Base-by-base conservation (phyloP, 345 rosid species). In the Theobroma cacao region DNA sequence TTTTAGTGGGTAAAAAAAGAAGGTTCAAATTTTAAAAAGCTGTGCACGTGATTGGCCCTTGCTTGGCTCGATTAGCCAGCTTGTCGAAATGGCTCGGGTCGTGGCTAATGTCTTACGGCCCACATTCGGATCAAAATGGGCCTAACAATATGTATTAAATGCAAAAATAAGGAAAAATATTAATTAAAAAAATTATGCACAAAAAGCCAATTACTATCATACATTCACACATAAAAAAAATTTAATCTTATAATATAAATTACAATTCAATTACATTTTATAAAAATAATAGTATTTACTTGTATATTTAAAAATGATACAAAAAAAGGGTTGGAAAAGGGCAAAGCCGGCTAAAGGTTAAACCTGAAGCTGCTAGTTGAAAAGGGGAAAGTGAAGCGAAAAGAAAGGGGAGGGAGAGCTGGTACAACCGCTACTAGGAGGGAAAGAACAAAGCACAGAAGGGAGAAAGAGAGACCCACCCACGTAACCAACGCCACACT, bases 391-490 rank as follows among this genome's bases (percentile, higher is more conserved):
- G 3, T 1, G 30, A 9, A 7, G 30, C 60, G 60, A 58, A 58
- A 24, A 24, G 31, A 24, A 33, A 63, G 40, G 24, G 5, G 5
- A 20, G 40, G 10, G 30, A 20, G 28, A 67, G 72, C 47, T 8
- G 72, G 74, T 62, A 62, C 66, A 62, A 62, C 66, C 66, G 66
- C 66, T 13, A n/a, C n/a, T n/a, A n/a, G n/a, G 17, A 43, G 31
- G 6, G 1, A 20, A 0, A 68, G 11, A 58, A 15, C 14, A 24
- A 3, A 10, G 31, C 60, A 15, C 4, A 22, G 3, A 68, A 22
- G 36, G 10, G n/a, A 41, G 18, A 24, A 43, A 41, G 18, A 43
- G 7, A 41, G 17, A 22, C 26, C 28, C 10, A 26, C 12, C 17
- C 22, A 33, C 17, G 18, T 13, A 68, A 43, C 72, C 2, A 62